phyloP scores from a whole-genome alignment of 1,139 yeast species.

The Arxiozyma bovina region DNA sequence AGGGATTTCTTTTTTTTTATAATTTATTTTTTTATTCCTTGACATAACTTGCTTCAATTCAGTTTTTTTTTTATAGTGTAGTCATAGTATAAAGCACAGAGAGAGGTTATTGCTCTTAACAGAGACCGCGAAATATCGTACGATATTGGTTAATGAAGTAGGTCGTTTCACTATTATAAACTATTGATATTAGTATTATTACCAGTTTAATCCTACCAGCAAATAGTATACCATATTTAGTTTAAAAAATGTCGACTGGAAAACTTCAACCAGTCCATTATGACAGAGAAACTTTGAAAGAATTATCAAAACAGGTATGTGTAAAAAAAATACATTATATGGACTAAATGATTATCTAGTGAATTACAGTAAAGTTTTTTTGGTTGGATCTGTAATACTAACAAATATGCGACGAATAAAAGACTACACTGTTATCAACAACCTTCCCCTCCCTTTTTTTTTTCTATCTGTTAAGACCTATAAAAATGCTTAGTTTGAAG shows the following conservation, averaged over 20 bases:
- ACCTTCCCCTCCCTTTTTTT: background rate
- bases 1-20: background rate
- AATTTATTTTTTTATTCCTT: too few relatives aligned
- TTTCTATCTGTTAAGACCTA: too few relatives aligned
- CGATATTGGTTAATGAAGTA: background rate
- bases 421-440: background rate
- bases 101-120: too few relatives aligned
- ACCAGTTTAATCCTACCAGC: too few relatives aligned
- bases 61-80: too few relatives aligned
- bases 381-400: background rate
- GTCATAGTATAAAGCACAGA: background rate
- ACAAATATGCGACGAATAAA: background rate
- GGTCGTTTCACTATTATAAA: too few relatives aligned
- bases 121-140: too few relatives aligned
- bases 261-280: slow-evolving; percentile 31
- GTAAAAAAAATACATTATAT: background rate
- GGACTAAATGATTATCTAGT: background rate
- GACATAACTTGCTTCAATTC: too few relatives aligned
- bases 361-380: background rate
- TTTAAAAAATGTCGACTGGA: slow-evolving; percentile 13
- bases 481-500: background rate
- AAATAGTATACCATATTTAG: too few relatives aligned
- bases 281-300: slow-evolving; percentile 29
- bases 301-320: slow-evolving; percentile 22
- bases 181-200: too few relatives aligned